Base-by-base conservation (phyloP, 2,329 filamentous ascomycete genomes). In the Penicillium oxalicum region DNA sequence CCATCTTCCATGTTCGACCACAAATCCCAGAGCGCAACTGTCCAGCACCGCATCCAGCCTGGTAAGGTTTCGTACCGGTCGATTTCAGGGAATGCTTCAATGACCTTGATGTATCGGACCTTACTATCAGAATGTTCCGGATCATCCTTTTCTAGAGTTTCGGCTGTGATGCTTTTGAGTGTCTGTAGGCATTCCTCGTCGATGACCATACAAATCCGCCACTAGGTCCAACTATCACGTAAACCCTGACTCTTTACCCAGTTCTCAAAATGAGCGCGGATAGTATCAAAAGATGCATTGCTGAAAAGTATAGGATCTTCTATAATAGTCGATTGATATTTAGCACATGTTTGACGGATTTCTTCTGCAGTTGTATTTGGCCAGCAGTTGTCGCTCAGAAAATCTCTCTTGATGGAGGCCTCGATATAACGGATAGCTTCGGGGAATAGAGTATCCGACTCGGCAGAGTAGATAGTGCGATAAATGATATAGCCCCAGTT, bases 131-230 rank as follows among this genome's bases (percentile, higher is more conserved):
- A 9, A 24, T 36, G 11, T 4, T 45, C 9, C n/a, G 18, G 38
- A 4, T 24, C 26, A 34, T 44, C 47, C 28, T 44, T 29, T 39
- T 48, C 42, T 34, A 44, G 18, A 25, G 18, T 41, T 44, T 45
- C 53, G 18, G 35, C 45, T 32, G 48, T 28, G 44, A 26, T n/a
- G 42, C 33, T 44, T 44, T 45, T 42, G 12, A 55, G 51, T 43
- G 51, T 52, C 35, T 48, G 53, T 7, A 54, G 46, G 39, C 40
- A 54, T 47, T 55, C 53, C 34, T 54, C 51, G 37, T 55, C 48
- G 36, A 51, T 48, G 18, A 55, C 44, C 9, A 55, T 49, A 8
- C 48, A 56, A 36, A 54, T 47, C 38, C 53, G 38, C 35, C 24
- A 47, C 37, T 47, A 42, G 38, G 43, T 53, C 9, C 45, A 53